These are phyloP conservation scores for Rhodofomes roseus DNA, from an alignment of 1,284 basidiomycete species.

Conservation along the genomic window DNA sequence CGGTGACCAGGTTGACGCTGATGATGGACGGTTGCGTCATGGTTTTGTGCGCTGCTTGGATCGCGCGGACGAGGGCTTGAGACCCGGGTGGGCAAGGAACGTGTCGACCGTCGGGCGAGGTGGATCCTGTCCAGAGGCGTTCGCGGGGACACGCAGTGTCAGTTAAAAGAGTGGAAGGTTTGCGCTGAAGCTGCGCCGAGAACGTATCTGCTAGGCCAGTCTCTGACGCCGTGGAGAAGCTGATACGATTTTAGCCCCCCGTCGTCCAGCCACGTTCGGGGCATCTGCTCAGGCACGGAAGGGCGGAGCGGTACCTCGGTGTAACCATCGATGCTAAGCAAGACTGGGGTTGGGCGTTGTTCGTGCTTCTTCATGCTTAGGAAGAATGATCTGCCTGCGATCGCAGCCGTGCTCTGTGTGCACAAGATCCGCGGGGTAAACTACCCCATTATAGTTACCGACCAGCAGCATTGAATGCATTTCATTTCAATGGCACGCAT, in stretches of 20 bases:
- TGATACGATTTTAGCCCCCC: not conserved
- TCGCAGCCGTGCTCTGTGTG: too few relatives aligned
- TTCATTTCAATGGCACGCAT: too few relatives aligned
- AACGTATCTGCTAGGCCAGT: not conserved
- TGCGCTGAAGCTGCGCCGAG: not conserved
- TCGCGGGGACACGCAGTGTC: not conserved
- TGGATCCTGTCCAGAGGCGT: not conserved
- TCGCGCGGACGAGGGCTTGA: not conserved
- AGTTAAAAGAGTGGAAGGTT: not conserved
- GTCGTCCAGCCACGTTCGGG: not conserved
- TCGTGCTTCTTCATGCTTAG: too few relatives aligned
- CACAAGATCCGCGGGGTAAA: too few relatives aligned
- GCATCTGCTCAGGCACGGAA: not conserved
- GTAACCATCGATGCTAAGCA: too few relatives aligned
- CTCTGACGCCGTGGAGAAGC: not conserved
- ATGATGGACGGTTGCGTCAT: not conserved
- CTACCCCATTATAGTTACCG: too few relatives aligned
- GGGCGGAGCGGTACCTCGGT: not conserved
- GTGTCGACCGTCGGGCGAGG: not conserved
- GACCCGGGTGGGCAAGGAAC: not conserved
- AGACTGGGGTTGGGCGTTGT: too few relatives aligned
- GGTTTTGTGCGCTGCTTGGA: not conserved
- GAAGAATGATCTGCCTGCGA: too few relatives aligned
- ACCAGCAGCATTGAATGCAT: too few relatives aligned
- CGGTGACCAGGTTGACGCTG: slow-evolving; percentile 4